Base-by-base conservation (phyloP, 345 rosid species). In the Arabidopsis suecica region DNA sequence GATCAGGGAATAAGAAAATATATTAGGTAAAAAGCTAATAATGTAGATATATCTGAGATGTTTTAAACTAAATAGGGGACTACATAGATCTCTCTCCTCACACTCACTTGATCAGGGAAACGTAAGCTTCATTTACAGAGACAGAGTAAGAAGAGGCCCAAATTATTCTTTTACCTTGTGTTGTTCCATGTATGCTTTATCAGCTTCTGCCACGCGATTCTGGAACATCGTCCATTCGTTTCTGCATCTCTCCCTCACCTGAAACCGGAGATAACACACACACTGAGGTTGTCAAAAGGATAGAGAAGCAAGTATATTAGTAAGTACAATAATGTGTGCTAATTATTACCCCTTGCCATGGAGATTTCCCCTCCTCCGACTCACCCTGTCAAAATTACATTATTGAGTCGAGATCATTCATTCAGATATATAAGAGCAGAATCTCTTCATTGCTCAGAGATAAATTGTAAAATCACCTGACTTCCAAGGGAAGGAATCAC, bases 211-310 rank as follows among this genome's bases (percentile, higher is more conserved):
- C 0, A 94, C 84, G 0, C 98, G 96, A 14, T 82, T 74, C 84
- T 83, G 90, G 83, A 91, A 94, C 63, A 91, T 51, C 1, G 88
- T 64, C 98, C 98, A 94, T 80, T 94, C 98, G 2, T 70, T 77
- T 83, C 84, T 79, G 86, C 97, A 91, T 76, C 98, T 80, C 49
- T 76, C 85, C 81, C 92, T 86, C 34, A 94, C 96, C 98, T 94
- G 88, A 45, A 42, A 80, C 38, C 25, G 14, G 0, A 10, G 5
- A 16, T 48, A 22, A 62, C 23, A 67, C 49, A 75, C 44, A 38
- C 59, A 63, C 50, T 77, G 34, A 77, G 61, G 33, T 58, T 72
- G 10, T 41, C 36, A 42, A 22, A 64, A 61, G 11, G 12, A 47
- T 28, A 58, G 41, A 18, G n/a, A 64, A 30, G 38, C 8, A 25